phyloP scores from a whole-genome alignment of 805 yeast species.

The Suhomyces vadensis region DNA sequence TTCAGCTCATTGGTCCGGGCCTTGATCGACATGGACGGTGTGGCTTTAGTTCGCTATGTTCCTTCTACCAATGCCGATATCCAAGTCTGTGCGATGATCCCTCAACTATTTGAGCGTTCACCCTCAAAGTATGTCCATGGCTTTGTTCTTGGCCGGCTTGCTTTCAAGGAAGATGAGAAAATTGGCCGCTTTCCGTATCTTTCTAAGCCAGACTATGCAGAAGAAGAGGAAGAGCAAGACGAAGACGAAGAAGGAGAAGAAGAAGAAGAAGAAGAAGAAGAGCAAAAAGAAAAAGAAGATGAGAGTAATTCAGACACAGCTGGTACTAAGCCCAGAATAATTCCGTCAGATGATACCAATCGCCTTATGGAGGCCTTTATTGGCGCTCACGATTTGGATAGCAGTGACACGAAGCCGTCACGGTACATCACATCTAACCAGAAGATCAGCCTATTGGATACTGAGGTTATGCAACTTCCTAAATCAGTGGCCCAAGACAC shows the following conservation, averaged over 20 bases:
- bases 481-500: constrained; percentile 9
- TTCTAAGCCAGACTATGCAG: constrained; percentile 11
- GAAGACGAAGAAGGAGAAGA: constrained; percentile 6
- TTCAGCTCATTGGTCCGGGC: constrained; percentile 48
- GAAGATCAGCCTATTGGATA: constrained; percentile 17
- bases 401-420: not conserved
- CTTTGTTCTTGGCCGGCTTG: constrained; percentile 56
- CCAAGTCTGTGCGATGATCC: constrained; percentile 54
- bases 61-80: constrained; percentile 49
- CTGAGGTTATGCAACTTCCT: constrained; percentile 20
- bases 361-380: constrained; percentile 37
- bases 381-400: constrained; percentile 25
- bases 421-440: constrained; percentile 12
- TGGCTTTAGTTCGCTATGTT: constrained; percentile 67
- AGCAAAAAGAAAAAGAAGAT: constrained; percentile 2
- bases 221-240: constrained; percentile 9
- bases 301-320: not conserved
- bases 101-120: constrained; percentile 25
- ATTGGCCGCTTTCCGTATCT: constrained; percentile 51
- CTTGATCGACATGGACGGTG: constrained; percentile 45
- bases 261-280: not conserved
- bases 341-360: constrained; percentile 11
- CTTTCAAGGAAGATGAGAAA: constrained; percentile 75
- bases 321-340: constrained; percentile 3
- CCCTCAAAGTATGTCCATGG: constrained; percentile 28